A percentile compares a stretch with the other conserved stretches of the same genome.
These are phyloP conservation scores for Geoglossum glabrum DNA, from an alignment of 495 filamentous ascomycete genomes.

Conservation along the genomic window DNA sequence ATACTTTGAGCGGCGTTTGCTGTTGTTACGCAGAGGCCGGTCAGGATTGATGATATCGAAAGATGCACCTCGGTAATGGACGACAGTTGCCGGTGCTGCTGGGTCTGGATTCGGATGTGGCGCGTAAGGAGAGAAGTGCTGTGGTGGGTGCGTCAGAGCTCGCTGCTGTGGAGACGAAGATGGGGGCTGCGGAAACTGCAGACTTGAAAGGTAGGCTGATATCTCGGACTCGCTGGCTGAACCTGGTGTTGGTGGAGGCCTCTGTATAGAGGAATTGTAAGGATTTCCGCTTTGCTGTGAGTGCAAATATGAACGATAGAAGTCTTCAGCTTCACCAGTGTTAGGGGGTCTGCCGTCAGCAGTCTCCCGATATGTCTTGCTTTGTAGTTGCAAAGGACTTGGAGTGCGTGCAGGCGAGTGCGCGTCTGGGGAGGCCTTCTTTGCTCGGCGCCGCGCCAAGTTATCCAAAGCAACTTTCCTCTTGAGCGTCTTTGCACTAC, in stretches of 20 bases:
- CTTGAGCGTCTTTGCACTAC: background rate
- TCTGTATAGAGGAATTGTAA: background rate
- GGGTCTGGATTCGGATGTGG: background rate
- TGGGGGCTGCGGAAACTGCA: background rate
- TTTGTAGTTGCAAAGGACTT: background rate
- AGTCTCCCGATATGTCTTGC: background rate
- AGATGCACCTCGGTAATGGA: conserved; percentile 1
- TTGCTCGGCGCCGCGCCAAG: background rate
- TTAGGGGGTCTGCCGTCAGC: background rate
- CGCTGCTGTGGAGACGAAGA: background rate
- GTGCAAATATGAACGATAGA: conserved; percentile 1
- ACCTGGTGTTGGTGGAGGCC: background rate
- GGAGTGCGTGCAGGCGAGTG: background rate
- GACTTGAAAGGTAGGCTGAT: background rate
- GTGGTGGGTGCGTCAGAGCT: background rate
- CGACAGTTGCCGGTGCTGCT: background rate
- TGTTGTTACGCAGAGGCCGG: conserved; percentile 15
- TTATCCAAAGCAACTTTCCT: background rate
- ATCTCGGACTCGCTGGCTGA: background rate
- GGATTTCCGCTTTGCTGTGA: background rate
- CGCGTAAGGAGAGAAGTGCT: background rate
- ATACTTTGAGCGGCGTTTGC: background rate
- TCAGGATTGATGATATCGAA: conserved; percentile 1
- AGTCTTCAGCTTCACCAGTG: background rate
- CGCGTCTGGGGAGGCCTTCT: background rate